Evolutionary conservation across 148 eudicot species (phyloP).

Genomic region (Arbutus unedo): DNA sequence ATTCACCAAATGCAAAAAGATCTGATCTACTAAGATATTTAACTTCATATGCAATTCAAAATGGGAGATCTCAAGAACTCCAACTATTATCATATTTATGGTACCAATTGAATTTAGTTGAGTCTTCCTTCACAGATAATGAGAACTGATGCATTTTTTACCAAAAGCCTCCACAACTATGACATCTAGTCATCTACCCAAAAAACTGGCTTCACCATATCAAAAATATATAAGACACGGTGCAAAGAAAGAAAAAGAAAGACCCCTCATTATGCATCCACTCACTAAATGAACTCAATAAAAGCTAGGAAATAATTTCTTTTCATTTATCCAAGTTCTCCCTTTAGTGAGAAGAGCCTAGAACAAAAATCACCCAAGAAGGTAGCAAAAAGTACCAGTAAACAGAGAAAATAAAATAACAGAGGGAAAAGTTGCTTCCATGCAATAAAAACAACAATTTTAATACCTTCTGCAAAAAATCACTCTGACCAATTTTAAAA

Average conservation of each 20-base stretch:
- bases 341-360: neutral
- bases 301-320: slow-evolving; percentile 1
- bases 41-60: neutral
- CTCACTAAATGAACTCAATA: neutral
- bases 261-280: neutral
- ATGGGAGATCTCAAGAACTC: neutral
- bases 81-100: neutral
- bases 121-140: neutral
- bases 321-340: neutral
- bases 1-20: neutral
- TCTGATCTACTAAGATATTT: neutral
- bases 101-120: neutral
- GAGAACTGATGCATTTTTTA: neutral
- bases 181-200: neutral
- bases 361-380: neutral
- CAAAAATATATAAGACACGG: neutral
- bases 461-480: neutral
- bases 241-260: neutral
- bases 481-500: neutral
- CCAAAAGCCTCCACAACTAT: neutral
- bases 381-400: neutral
- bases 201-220: neutral
- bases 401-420: neutral
- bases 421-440: neutral
- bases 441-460: neutral